Percentiles rank a stretch among this genome's conserved stretches.
phyloP scores from a whole-genome alignment of 441 rosid species.

The Syzygium syzygioides region DNA sequence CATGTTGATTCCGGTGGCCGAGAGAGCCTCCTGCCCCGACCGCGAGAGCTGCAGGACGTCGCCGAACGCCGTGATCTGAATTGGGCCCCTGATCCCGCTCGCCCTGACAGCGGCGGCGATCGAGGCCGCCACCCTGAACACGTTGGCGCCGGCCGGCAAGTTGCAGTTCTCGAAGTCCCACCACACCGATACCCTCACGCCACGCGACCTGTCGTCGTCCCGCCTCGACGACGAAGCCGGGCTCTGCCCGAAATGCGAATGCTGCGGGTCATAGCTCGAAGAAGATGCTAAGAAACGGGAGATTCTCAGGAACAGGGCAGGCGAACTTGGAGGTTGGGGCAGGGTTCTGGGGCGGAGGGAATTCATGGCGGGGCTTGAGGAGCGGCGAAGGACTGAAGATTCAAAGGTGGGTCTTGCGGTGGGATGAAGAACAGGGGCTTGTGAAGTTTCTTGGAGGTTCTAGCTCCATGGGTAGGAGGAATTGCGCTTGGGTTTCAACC shows the following conservation, averaged over 20 bases:
- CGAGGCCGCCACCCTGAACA: constrained; percentile 37
- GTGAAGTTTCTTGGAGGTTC: not conserved
- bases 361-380: not conserved
- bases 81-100: constrained; percentile 81
- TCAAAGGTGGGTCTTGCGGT: not conserved
- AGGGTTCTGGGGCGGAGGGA: not conserved
- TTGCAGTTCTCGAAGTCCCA: constrained; percentile 95
- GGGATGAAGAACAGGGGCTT: not conserved
- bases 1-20: constrained; percentile 60
- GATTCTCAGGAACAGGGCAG: constrained; percentile 13
- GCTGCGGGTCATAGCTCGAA: not conserved
- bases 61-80: constrained; percentile 79
- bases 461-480: not conserved
- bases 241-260: not conserved
- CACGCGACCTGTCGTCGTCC: constrained; percentile 43
- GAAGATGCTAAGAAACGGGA: constrained; percentile 33
- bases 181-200: constrained; percentile 80
- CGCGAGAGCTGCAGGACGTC: constrained; percentile 65
- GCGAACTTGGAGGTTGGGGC: not conserved
- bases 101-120: constrained; percentile 66
- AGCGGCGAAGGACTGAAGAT: not conserved
- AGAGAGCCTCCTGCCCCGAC: constrained; percentile 69
- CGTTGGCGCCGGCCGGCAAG: constrained; percentile 56
- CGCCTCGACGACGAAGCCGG: constrained; percentile 1
- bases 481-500: not conserved